Evolutionary conservation across 164 flowering plant species (phyloP).

Genomic region (Macadamia tetraphylla): DNA sequence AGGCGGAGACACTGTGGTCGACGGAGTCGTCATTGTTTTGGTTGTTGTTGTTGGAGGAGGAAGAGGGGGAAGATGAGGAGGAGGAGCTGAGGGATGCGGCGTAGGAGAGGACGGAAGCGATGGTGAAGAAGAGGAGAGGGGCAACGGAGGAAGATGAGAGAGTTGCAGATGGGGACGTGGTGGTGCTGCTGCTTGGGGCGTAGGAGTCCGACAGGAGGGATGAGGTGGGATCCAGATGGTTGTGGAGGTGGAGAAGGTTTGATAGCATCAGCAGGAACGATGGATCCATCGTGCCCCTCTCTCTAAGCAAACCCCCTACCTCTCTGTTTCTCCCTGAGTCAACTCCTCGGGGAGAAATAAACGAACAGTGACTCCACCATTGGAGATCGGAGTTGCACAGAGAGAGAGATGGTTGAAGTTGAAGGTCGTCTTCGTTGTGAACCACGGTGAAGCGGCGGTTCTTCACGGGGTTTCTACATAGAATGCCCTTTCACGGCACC

Average conservation of each 20-base stretch:
- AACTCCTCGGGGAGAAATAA: background rate
- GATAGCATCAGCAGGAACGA: slow-evolving; percentile 77
- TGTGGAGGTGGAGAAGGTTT: slow-evolving; percentile 87
- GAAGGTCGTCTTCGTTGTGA: background rate
- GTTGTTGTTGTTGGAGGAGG: slow-evolving; percentile 16
- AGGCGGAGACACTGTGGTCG: slow-evolving; percentile 58
- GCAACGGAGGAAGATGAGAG: slow-evolving; percentile 34
- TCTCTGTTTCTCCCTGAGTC: slow-evolving; percentile 10
- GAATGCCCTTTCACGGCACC: no score
- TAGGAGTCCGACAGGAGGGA: slow-evolving; percentile 40
- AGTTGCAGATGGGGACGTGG: slow-evolving; percentile 23
- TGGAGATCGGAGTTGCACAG: slow-evolving; percentile 1
- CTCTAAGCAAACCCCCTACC: background rate
- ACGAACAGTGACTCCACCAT: background rate
- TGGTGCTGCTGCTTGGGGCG: slow-evolving; percentile 22
- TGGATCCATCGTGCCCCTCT: slow-evolving; percentile 47
- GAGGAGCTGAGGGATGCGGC: slow-evolving; percentile 54
- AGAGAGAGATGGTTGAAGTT: background rate
- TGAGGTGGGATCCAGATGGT: slow-evolving; percentile 71
- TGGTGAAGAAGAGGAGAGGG: slow-evolving; percentile 24
- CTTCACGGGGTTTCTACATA: background rate
- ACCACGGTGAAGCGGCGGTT: background rate
- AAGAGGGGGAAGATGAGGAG: slow-evolving; percentile 19
- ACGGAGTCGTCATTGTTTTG: slow-evolving; percentile 15
- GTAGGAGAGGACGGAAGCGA: slow-evolving; percentile 30